Evolutionary conservation across 164 flowering plant genomes (phyloP).

Genomic region (Litsea cubeba): DNA sequence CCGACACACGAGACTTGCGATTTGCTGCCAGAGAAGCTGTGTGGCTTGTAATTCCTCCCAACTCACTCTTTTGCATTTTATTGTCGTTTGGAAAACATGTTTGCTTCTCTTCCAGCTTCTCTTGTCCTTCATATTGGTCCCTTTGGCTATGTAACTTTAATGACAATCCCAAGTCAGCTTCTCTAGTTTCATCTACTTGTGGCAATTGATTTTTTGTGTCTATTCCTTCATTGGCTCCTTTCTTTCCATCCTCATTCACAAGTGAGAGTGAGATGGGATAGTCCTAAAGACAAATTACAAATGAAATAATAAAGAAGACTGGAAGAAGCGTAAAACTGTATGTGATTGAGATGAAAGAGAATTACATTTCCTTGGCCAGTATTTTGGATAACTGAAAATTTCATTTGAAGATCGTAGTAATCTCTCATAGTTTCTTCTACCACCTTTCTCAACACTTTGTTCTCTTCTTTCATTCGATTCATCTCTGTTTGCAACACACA

Average conservation of each 20-base stretch:
- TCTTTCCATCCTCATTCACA: constrained; percentile 9
- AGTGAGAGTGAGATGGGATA: constrained; percentile 33
- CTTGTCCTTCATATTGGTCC: constrained; percentile 12
- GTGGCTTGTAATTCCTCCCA: constrained; percentile 27
- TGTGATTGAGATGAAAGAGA: not conserved
- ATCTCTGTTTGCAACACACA: constrained; percentile 44
- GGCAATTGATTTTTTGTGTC: constrained; percentile 10
- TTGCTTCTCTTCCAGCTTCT: constrained; percentile 7
- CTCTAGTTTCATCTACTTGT: constrained; percentile 15
- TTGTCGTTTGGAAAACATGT: constrained; percentile 9
- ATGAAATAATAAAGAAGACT: not conserved
- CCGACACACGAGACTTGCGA: constrained; percentile 77
- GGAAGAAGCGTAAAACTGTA: not conserved
- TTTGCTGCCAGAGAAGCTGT: constrained; percentile 27
- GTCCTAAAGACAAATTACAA: constrained; percentile 26
- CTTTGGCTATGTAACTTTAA: constrained; percentile 35
- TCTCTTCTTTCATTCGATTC: constrained; percentile 67
- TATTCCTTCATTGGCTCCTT: constrained; percentile 4
- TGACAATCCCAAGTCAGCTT: constrained; percentile 45
- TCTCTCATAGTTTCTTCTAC: constrained; percentile 67
- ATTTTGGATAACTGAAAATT: constrained; percentile 26
- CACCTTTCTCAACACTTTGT: constrained; percentile 42
- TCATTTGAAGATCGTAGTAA: constrained; percentile 55
- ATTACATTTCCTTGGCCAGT: constrained; percentile 23
- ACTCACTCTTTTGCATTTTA: constrained; percentile 25